Conservation (phyloP, 2,329 filamentous ascomycete species). For the Fusarium musae region DNA sequence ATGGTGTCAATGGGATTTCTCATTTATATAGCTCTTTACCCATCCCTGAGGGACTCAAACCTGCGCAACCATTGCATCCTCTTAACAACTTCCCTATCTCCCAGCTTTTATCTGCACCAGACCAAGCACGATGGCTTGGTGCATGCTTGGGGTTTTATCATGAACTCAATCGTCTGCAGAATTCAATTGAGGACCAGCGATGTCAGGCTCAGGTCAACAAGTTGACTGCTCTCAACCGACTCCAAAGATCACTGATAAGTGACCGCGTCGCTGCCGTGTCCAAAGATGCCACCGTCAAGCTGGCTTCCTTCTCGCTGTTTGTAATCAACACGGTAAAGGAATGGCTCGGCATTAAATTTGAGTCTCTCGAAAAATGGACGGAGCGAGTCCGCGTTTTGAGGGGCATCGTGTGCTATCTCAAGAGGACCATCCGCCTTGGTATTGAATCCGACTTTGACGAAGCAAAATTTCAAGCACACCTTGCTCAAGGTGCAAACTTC, state of each 20-base stretch:
- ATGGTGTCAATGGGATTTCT: constrained; percentile 48
- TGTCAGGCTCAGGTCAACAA: constrained; percentile 58
- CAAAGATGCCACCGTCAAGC: constrained; percentile 69
- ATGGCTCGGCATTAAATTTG: constrained; percentile 54
- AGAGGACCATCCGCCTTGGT: constrained; percentile 62
- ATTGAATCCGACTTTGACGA: constrained; percentile 65
- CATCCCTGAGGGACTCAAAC: constrained; percentile 20
- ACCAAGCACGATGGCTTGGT: constrained; percentile 60
- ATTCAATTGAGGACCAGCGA: constrained; percentile 55
- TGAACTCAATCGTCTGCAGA: constrained; percentile 56
- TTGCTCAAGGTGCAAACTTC: constrained; percentile 61
- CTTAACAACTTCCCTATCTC: constrained; percentile 67
- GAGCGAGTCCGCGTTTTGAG: constrained; percentile 50
- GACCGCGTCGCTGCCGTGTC: constrained; percentile 65
- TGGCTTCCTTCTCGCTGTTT: constrained; percentile 62
- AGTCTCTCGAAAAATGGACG: constrained; percentile 46
- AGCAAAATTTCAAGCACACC: constrained; percentile 71
- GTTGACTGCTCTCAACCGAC: constrained; percentile 65
- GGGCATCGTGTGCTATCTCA: constrained; percentile 63
- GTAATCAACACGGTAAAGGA: constrained; percentile 55
- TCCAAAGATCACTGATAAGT: constrained; percentile 69
- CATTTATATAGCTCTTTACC: constrained; percentile 51
- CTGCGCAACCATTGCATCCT: constrained; percentile 65
- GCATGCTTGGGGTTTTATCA: constrained; percentile 62
- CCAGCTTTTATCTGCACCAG: constrained; percentile 53